Percentiles rank a stretch among this genome's conserved stretches.
These are phyloP conservation scores for Mucor piriformis DNA, from an alignment of 371 early-diverging fungal species.

Conservation along the genomic window DNA sequence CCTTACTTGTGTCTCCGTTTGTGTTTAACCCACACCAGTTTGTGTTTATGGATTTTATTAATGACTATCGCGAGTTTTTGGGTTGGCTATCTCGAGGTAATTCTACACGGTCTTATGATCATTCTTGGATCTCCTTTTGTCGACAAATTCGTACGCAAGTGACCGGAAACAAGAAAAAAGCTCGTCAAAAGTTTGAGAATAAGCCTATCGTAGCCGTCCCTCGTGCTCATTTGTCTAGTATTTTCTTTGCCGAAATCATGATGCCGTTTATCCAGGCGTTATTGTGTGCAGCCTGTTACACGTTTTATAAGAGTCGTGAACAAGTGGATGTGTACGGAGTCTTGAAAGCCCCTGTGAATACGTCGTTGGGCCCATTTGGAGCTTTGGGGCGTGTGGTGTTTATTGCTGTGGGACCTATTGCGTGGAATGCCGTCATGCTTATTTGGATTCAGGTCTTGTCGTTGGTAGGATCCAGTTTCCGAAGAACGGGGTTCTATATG, in stretches of 20 bases:
- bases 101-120: constrained; percentile 58
- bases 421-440: constrained; percentile 69
- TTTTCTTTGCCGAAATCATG: constrained; percentile 76
- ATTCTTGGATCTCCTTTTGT: constrained; percentile 85
- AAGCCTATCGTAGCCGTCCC: constrained; percentile 63
- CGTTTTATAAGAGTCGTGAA: constrained; percentile 58
- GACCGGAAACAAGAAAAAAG: constrained; percentile 58
- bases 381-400: constrained; percentile 54
- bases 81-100: constrained; percentile 83
- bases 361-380: constrained; percentile 18
- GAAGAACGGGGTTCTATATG: constrained; percentile 68
- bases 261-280: constrained; percentile 73
- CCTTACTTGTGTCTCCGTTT: constrained; percentile 78
- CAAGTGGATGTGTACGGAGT: constrained; percentile 31
- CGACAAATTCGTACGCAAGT: constrained; percentile 72
- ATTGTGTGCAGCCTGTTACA: constrained; percentile 63
- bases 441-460: constrained; percentile 70
- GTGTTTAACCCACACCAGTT: constrained; percentile 89
- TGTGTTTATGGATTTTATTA: constrained; percentile 70
- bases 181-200: constrained; percentile 48
- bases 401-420: constrained; percentile 70
- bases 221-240: constrained; percentile 67
- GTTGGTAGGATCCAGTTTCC: constrained; percentile 50
- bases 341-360: constrained; percentile 11
- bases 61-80: constrained; percentile 80